A percentile compares a stretch with the other conserved stretches of the same genome.
Conservation (phyloP, 495 filamentous ascomycete genomes). For the Trichoderma asperelloides region DNA sequence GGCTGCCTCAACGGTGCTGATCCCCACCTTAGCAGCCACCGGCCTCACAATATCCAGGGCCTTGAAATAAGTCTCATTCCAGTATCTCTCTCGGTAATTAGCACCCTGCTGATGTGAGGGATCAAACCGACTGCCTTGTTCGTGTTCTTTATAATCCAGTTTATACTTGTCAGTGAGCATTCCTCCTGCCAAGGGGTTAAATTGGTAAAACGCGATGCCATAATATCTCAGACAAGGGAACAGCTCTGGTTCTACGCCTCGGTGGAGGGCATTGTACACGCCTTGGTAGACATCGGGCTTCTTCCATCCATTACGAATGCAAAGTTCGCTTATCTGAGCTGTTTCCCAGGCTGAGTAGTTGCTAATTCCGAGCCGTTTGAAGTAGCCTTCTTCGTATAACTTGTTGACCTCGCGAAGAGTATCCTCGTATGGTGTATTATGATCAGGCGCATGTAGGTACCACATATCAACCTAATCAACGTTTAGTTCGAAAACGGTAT, state of each 20-base stretch:
- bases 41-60: conserved; percentile 37
- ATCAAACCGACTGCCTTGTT: conserved; percentile 36
- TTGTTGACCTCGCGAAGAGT: conserved; percentile 43
- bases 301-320: conserved; percentile 43
- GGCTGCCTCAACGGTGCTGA: conserved; percentile 38
- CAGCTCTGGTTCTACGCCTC: conserved; percentile 37
- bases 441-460: conserved; percentile 44
- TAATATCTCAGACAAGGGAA: conserved; percentile 45
- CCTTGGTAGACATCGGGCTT: conserved; percentile 57
- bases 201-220: conserved; percentile 41
- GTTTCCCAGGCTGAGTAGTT: conserved; percentile 50
- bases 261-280: conserved; percentile 55
- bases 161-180: conserved; percentile 34
- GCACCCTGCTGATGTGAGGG: conserved; percentile 30
- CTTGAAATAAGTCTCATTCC: conserved; percentile 38
- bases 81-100: conserved; percentile 34
- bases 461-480: conserved; percentile 35
- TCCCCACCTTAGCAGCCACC: conserved; percentile 32
- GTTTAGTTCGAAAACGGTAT: neutral
- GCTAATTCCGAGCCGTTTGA: conserved; percentile 35
- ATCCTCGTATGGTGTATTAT: conserved; percentile 37
- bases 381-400: conserved; percentile 40
- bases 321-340: conserved; percentile 44
- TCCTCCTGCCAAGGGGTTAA: conserved; percentile 41
- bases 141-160: conserved; percentile 23